Percentiles rank a stretch among this genome's conserved stretches.
Evolutionary conservation across 2,329 filamentous ascomycete species (phyloP).

Genomic region (Orbilia quercus): DNA sequence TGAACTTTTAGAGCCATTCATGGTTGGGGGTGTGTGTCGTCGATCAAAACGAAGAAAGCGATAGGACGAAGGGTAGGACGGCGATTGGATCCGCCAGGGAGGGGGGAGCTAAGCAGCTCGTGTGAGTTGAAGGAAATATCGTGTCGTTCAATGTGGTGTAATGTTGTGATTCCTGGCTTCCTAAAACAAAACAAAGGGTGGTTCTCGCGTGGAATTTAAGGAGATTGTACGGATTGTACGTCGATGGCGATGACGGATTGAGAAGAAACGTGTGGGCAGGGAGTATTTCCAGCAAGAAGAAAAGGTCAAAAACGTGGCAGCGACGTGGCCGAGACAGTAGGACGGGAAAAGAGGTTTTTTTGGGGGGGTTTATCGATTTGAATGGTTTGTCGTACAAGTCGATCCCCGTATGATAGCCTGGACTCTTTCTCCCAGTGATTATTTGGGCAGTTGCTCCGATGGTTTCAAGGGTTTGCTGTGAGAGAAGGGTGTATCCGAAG

Average conservation of each 20-base stretch:
- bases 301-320: conserved; percentile 55
- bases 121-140: background rate
- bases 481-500: conserved; percentile 36
- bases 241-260: conserved; percentile 18
- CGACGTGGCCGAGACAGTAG: conserved; percentile 55
- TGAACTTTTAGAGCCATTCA: conserved; percentile 46
- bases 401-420: conserved; percentile 18
- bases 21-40: conserved; percentile 17
- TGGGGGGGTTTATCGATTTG: conserved; percentile 7
- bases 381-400: conserved; percentile 47
- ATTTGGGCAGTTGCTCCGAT: conserved; percentile 56
- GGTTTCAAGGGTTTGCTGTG: conserved; percentile 36
- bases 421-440: conserved; percentile 38
- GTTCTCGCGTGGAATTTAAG: conserved; percentile 49
- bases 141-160: conserved; percentile 25
- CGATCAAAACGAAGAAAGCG: conserved; percentile 14
- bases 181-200: background rate
- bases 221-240: conserved; percentile 12
- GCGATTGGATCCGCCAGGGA: conserved; percentile 33
- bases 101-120: conserved; percentile 40
- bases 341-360: conserved; percentile 28
- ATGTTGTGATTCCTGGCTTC: conserved; percentile 23
- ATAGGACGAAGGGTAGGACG: conserved; percentile 34
- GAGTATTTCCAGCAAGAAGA: conserved; percentile 50
- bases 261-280: conserved; percentile 51